These are phyloP conservation scores for Trametes coccinea DNA, from an alignment of 768 basidiomycete species.

Conservation along the genomic window DNA sequence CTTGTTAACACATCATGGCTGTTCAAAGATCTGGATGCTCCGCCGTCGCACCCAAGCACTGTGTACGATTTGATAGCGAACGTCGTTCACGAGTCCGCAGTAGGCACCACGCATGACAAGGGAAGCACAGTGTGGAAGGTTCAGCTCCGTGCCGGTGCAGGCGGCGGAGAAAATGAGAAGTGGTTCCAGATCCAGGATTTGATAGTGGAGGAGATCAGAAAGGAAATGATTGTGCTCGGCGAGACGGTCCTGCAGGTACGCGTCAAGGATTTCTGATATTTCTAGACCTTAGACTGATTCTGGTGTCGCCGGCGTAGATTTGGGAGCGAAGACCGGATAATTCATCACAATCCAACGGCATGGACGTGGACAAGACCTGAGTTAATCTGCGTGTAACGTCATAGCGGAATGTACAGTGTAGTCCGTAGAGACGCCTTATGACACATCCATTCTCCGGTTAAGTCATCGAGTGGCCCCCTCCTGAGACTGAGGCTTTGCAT, in stretches of 20 bases:
- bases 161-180: conserved; percentile 81
- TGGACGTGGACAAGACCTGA: conserved; percentile 35
- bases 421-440: background rate
- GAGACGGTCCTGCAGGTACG: conserved; percentile 93
- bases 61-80: conserved; percentile 95
- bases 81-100: conserved; percentile 91
- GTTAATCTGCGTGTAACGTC: background rate
- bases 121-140: conserved; percentile 93
- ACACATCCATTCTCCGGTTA: background rate
- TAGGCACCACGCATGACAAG: conserved; percentile 93
- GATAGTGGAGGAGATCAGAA: conserved; percentile 93
- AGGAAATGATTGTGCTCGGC: conserved; percentile 97
- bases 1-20: background rate
- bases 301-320: conserved; percentile 23
- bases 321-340: conserved; percentile 31
- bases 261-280: background rate
- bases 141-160: conserved; percentile 74
- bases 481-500: background rate
- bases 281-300: background rate
- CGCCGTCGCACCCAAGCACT: conserved; percentile 57
- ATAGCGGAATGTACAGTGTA: background rate
- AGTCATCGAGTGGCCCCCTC: background rate
- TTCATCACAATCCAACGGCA: conserved; percentile 20
- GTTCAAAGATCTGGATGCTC: conserved; percentile 72
- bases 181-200: conserved; percentile 98